A percentile compares a stretch with the other conserved stretches of the same genome.
These are phyloP conservation scores for Fonsecaea erecta DNA, from an alignment of 2,329 filamentous ascomycete species.

Conservation along the genomic window DNA sequence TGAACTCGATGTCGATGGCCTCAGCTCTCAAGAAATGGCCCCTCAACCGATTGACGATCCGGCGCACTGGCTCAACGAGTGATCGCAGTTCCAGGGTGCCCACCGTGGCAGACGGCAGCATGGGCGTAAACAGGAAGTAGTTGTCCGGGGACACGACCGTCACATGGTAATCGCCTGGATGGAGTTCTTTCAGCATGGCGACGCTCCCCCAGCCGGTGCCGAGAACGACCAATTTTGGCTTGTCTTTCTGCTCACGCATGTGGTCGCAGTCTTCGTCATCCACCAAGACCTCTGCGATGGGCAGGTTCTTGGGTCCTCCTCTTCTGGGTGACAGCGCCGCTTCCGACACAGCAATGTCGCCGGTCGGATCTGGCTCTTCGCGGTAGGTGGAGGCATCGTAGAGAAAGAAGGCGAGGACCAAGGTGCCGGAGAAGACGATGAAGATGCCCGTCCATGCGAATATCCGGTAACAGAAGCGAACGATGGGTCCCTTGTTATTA, in stretches of 20 bases:
- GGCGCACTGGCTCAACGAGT: slow-evolving; percentile 87
- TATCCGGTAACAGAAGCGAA: slow-evolving; percentile 67
- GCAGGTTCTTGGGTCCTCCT: slow-evolving; percentile 93
- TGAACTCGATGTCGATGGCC: slow-evolving; percentile 90
- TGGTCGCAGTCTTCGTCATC: slow-evolving; percentile 82
- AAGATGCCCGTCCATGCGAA: slow-evolving; percentile 77
- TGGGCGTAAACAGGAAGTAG: slow-evolving; percentile 97
- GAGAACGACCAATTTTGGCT: slow-evolving; percentile 88
- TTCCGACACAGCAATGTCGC: slow-evolving; percentile 82
- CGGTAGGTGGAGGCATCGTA: slow-evolving; percentile 94
- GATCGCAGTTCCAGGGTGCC: slow-evolving; percentile 91
- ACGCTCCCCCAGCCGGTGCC: slow-evolving; percentile 96
- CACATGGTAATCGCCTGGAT: slow-evolving; percentile 91
- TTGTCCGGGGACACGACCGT: slow-evolving; percentile 94
- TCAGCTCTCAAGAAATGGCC: slow-evolving; percentile 89
- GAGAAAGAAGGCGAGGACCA: slow-evolving; percentile 83
- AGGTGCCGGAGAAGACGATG: slow-evolving; percentile 68
- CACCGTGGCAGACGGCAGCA: slow-evolving; percentile 95
- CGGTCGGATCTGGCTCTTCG: slow-evolving; percentile 63
- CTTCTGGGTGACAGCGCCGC: slow-evolving; percentile 77
- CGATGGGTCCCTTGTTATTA: slow-evolving; percentile 43
- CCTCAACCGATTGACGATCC: slow-evolving; percentile 75
- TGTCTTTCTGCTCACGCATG: slow-evolving; percentile 75
- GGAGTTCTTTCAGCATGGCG: slow-evolving; percentile 84
- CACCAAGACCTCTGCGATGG: slow-evolving; percentile 83